Evolutionary conservation across 139 green algal genomes (phyloP), one percentile per base, ranked within the genome.

Genomic region (Monoraphidium neglectum): DNA sequence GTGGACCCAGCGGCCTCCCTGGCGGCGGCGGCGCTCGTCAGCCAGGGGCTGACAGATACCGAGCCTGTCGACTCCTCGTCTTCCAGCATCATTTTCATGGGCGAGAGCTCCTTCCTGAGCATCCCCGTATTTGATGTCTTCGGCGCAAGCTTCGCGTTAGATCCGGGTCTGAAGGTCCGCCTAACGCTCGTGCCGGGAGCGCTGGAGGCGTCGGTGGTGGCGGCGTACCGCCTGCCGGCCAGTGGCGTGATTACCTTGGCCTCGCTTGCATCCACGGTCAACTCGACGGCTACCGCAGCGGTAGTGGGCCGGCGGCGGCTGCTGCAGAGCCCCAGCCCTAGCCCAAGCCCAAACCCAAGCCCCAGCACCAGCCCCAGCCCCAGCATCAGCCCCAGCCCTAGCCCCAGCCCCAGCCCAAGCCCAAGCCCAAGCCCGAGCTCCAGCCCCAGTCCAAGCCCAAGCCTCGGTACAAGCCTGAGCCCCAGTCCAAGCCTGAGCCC

Each of bases 311-410:
- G 40, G 5, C 63, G 63, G 40, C 46, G 24, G n/a, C 69, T 75
- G 28, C 26, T 51, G 51, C 53, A 65, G 38, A 32, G 33, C 8
- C 12, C 43, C 43, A n/a, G n/a, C n/a, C n/a, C n/a, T n/a, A n/a
- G n/a, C n/a, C n/a, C n/a, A n/a, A n/a, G n/a, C n/a, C n/a, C n/a
- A n/a, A n/a, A n/a, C n/a, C n/a, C n/a, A n/a, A n/a, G n/a, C n/a
- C n/a, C n/a, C n/a, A n/a, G n/a, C n/a, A n/a, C n/a, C 47, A 74
- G 30, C 68, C 62, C 38, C 65, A 71, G 8, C 35, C 28, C 36
- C 65, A 59, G 2, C 38, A 71, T 26, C 40, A 71, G 3, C 21
- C 1, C 65, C 3, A 59, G 37, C 26, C 24, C 38, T 56, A 13
- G 37, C 6, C 0, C 46, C 40, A n/a, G 36, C 32, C 35, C 24